Evolutionary conservation across 2,329 filamentous ascomycete species (phyloP), one percentile per base, ranked within the genome.

Genomic region (Fusarium sp.): DNA sequence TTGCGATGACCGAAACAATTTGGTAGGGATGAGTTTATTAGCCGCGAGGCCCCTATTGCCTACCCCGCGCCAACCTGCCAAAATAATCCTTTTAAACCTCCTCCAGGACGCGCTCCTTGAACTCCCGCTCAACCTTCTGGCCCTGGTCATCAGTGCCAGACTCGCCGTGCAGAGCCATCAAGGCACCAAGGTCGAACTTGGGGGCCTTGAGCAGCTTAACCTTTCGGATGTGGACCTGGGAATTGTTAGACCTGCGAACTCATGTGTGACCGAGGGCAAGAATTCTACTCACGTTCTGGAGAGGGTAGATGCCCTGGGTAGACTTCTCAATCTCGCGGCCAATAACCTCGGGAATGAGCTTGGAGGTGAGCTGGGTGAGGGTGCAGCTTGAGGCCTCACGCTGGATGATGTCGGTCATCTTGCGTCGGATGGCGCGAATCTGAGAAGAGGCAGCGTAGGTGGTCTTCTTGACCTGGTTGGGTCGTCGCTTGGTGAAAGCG

Each of bases 401-500:
- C 86, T 93, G 91, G 86, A 99, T 98, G 87, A 99, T 98, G 87
- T 99, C 96, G 76, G 91, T 93, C 96, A 99, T 99, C 94, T 99
- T 98, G 91, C 95, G 96, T 86, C 96, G 93, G 86, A 99, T 99
- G 79, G 93, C 92, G 78, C 95, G 93, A 86, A 98, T 98, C 88
- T 99, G 96, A 76, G 96, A 98, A 76, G 94, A 94, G 77, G 92
- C 92, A 79, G 96, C 96, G 84, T 99, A 99, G 84, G 96, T 99
- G 82, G 96, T 99, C 93, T 98, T 99, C 93, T 97, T 97, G 90
- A 99, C 95, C 91, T 99, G 96, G 90, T 98, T 99, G 80, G 94
- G 94, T 83, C 96, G 93, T 86, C 94, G 91, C 93, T 98, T 98
- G 87, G 96, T 99, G 91, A 99, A 99, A 80, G 94, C 96, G 80